Base-by-base conservation (phyloP, 768 basidiomycete genomes). In the Pleurotus pulmonarius region DNA sequence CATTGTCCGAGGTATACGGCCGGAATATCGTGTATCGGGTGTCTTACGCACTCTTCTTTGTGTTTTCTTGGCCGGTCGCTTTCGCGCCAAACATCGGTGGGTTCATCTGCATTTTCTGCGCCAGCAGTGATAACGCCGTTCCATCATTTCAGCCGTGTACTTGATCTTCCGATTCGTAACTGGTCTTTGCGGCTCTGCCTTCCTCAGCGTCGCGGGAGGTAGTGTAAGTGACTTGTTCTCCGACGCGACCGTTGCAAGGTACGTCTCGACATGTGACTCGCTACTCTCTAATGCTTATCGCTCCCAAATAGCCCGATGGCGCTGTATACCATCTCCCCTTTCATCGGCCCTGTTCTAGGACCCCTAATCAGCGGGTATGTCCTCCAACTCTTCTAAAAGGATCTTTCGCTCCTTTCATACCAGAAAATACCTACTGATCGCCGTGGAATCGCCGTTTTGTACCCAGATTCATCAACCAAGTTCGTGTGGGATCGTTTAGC, bases 41-140 rank as follows among this genome's bases (percentile, higher is more conserved):
- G 3, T 86, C 87, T 0, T 91, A 86, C 59, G 59, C 71, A 1
- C 60, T 82, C 4, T 85, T 89, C 66, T 82, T 88, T 62, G 63
- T 81, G 1, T 78, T 87, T 55, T 82, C 84, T 16, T 87, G 86
- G 63, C 86, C 88, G 0, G 83, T 89, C 5, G 87, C 88, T 1
- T 92, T 93, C 58, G 80, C 88, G 1, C 84, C 83, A 3, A 75
- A 89, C 61, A 77, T 83, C 20, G 77, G 86, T 86, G 49, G 46
- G 81, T 70, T 26, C 25, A 6, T 13, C 16, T 26, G 9, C 15
- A 20, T 6, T 2, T 24, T 11, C 41, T 16, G 13, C 54, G 43
- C 2, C 29, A 11, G 9, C 29, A 11, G 29, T 9, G 29, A 11
- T 34, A 34, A 34, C 11, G 29, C 8, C 0, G 29, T 8, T 34